A percentile compares a stretch with the other conserved stretches of the same genome.
These are phyloP conservation scores for Trametes cingulata DNA, from an alignment of 768 basidiomycete species.

Conservation along the genomic window DNA sequence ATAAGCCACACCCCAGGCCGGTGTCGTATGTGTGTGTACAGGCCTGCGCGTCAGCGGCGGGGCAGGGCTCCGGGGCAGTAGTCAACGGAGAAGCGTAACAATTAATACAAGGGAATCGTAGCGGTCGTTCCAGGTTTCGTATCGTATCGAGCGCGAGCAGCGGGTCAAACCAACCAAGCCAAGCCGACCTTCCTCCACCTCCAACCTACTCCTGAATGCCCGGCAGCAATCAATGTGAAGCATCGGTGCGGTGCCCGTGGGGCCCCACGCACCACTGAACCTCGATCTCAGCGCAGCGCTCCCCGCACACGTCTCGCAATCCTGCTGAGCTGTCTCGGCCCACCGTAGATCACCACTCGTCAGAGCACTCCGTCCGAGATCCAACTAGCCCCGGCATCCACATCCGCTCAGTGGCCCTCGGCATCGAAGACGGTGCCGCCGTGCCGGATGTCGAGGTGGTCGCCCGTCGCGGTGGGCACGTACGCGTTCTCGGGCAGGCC, in stretches of 20 bases:
- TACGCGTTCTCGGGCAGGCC: slow-evolving; percentile 79
- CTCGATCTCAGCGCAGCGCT: no score
- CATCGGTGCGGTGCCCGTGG: no score
- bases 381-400: no score
- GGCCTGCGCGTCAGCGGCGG: neutral
- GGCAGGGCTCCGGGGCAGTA: neutral
- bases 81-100: neutral
- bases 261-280: no score
- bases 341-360: no score
- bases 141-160: neutral
- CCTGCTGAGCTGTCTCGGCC: no score
- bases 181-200: neutral
- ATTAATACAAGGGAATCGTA: slow-evolving; percentile 1
- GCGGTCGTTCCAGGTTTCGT: neutral
- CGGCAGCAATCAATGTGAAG: no score
- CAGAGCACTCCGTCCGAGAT: no score
- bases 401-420: slow-evolving; percentile 43
- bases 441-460: slow-evolving; percentile 50
- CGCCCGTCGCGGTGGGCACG: slow-evolving; percentile 66
- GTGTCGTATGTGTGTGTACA: neutral
- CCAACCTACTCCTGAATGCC: neutral
- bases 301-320: no score
- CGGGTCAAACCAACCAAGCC: no score
- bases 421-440: slow-evolving; percentile 76
- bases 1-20: no score